These are phyloP conservation scores for Penicillium verhagenii DNA, from an alignment of 495 filamentous ascomycete genomes.

Conservation along the genomic window DNA sequence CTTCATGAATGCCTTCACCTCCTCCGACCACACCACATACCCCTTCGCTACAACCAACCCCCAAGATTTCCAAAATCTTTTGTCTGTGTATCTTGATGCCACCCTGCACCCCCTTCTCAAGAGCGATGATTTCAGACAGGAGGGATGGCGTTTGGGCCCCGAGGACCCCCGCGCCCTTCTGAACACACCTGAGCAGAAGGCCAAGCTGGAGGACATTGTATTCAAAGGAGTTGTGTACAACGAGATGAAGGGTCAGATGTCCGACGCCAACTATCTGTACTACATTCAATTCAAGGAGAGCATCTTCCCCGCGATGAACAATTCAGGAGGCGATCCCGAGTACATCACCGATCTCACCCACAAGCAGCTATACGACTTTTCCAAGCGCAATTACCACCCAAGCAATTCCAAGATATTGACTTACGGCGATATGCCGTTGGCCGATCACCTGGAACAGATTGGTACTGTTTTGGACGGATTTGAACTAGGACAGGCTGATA, in stretches of 20 bases:
- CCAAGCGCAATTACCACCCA: slow-evolving; percentile 89
- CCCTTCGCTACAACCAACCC: slow-evolving; percentile 97
- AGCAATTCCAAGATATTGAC: slow-evolving; percentile 95
- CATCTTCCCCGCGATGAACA: slow-evolving; percentile 89
- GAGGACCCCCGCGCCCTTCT: slow-evolving; percentile 69
- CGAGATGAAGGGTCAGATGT: slow-evolving; percentile 99
- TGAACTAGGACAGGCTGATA: slow-evolving; percentile 63
- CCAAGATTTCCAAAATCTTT: slow-evolving; percentile 91
- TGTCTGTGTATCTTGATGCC: slow-evolving; percentile 95
- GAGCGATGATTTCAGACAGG: slow-evolving; percentile 88
- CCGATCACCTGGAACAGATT: slow-evolving; percentile 74
- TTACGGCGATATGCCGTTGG: slow-evolving; percentile 89
- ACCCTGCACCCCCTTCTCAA: slow-evolving; percentile 87
- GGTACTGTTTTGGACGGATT: slow-evolving; percentile 70
- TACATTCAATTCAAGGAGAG: slow-evolving; percentile 93
- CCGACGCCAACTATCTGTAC: slow-evolving; percentile 92
- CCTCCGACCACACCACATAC: slow-evolving; percentile 95
- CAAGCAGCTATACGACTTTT: slow-evolving; percentile 79
- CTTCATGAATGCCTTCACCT: slow-evolving; percentile 99
- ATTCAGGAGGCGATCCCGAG: slow-evolving; percentile 92
- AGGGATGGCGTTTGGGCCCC: slow-evolving; percentile 94
- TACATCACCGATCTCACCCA: slow-evolving; percentile 95
- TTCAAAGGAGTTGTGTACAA: slow-evolving; percentile 99
- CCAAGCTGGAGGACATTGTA: slow-evolving; percentile 56
- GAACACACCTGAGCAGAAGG: slow-evolving; percentile 34